Conservation (phyloP, 2,329 filamentous ascomycete species). For the Colletotrichum cereale region DNA sequence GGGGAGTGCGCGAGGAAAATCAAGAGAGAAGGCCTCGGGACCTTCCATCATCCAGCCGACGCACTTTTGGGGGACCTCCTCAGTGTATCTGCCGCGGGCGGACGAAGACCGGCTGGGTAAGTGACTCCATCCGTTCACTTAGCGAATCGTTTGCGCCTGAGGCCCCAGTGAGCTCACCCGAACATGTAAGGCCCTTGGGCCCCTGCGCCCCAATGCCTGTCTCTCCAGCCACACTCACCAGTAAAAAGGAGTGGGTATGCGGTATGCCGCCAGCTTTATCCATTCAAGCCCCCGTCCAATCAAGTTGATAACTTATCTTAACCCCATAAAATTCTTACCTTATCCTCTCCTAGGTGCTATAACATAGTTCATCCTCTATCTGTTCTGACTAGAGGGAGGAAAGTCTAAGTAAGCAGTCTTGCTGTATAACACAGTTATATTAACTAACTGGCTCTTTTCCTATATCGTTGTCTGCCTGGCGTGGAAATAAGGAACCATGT, state of each 20-base stretch:
- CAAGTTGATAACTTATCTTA: no score
- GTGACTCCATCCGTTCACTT: slow-evolving; percentile 25
- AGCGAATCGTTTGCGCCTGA: slow-evolving; percentile 38
- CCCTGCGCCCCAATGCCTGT: neutral
- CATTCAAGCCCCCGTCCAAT: neutral
- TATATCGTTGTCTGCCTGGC: no score
- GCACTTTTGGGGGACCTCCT: slow-evolving; percentile 35
- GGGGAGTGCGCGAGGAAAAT: slow-evolving; percentile 39
- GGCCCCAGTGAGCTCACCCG: slow-evolving; percentile 26
- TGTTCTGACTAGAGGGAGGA: no score
- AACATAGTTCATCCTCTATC: no score
- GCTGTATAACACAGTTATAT: no score
- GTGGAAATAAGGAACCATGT: no score
- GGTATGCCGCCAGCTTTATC: neutral
- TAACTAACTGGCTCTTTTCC: no score
- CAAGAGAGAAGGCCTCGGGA: slow-evolving; percentile 34
- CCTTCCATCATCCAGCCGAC: slow-evolving; percentile 35
- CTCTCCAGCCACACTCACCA: slow-evolving; percentile 11
- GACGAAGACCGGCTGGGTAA: slow-evolving; percentile 27
- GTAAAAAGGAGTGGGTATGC: neutral
- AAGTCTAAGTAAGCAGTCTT: no score
- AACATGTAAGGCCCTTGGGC: neutral
- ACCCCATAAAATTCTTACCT: no score
- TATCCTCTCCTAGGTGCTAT: no score
- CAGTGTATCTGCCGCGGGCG: slow-evolving; percentile 35